phyloP scores from a whole-genome alignment of 495 filamentous ascomycete species.

The Bathelium albidoporum region DNA sequence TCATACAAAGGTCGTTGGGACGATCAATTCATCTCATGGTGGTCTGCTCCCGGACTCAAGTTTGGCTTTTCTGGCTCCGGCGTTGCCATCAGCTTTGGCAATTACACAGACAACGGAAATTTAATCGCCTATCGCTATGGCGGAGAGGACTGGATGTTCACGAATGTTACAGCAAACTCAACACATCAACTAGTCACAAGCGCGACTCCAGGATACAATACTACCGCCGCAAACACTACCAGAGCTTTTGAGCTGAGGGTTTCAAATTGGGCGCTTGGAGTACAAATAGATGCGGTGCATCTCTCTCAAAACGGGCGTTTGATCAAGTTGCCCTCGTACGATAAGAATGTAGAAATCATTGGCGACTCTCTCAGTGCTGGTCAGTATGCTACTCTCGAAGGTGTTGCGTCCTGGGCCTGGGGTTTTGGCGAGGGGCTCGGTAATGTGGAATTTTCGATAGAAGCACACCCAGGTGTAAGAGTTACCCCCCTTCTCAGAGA shows the following conservation, averaged over 20 bases:
- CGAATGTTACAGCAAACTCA: conserved; percentile 51
- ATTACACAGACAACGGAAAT: conserved; percentile 43
- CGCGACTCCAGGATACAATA: conserved; percentile 33
- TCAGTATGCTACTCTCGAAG: conserved; percentile 56
- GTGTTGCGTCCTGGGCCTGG: conserved; percentile 49
- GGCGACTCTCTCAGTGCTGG: conserved; percentile 52
- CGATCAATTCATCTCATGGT: conserved; percentile 55
- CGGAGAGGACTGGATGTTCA: conserved; percentile 56
- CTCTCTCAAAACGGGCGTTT: conserved; percentile 39
- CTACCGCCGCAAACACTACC: conserved; percentile 32
- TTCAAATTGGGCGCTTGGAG: conserved; percentile 57
- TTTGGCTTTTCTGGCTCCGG: conserved; percentile 40
- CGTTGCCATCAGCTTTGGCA: conserved; percentile 52
- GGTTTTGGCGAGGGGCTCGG: conserved; percentile 50
- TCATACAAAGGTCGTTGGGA: conserved; percentile 64
- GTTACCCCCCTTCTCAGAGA: neutral
- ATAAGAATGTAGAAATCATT: conserved; percentile 53
- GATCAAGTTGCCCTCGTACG: conserved; percentile 40
- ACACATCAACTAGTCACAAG: conserved; percentile 51
- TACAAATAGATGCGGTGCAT: conserved; percentile 50
- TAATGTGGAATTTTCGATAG: conserved; percentile 53
- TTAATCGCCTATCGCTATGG: conserved; percentile 53
- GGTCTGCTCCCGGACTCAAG: conserved; percentile 53
- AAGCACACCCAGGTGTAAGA: conserved; percentile 26
- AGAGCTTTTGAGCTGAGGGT: conserved; percentile 45